Evolutionary conservation across 2,329 filamentous ascomycete species (phyloP), one percentile per base, ranked within the genome.

Genomic region (Hysterium pulicare): DNA sequence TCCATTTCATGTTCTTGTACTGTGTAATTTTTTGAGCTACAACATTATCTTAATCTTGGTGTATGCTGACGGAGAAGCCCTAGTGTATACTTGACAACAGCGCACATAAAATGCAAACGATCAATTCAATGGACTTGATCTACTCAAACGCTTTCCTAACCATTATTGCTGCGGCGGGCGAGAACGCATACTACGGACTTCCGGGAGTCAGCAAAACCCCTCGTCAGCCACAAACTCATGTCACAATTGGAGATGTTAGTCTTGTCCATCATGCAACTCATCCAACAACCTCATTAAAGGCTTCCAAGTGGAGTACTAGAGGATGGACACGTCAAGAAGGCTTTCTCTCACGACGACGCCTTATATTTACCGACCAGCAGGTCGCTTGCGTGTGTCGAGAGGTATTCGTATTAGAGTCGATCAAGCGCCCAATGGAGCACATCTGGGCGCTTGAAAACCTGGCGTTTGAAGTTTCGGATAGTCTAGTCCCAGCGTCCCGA

Each of bases 101-200:
- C n/a, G n/a, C n/a, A n/a, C n/a, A n/a, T n/a, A n/a, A n/a, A n/a
- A n/a, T n/a, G n/a, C n/a, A n/a, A n/a, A n/a, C n/a, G n/a, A n/a
- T n/a, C n/a, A n/a, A n/a, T n/a, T n/a, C n/a, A 46, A 75, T 76
- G 72, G 70, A 70, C 8, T 68, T 63, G 41, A 58, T 75, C 31
- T 75, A 73, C 50, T 57, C 68, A 17, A 70, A 72, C 43, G 67
- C 73, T 13, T 69, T 69, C 41, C 62, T 76, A 23, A 72, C 69
- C 16, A 67, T 76, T 8, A 61, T 73, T 19, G 48, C 38, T 7
- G 70, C 70, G 69, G 48, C 57, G 2, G 59, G 57, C 9, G 45
- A 46, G 13, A 51, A 53, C 32, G 62, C 60, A 20, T 67, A 73
- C 42, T 55, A 64, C 15, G 70, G 73, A 3, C 52, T 72, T 16